Percentiles rank a stretch among this genome's conserved stretches.
Conservation (phyloP, 2,329 filamentous ascomycete genomes). For the Paecilomyces niveus region DNA sequence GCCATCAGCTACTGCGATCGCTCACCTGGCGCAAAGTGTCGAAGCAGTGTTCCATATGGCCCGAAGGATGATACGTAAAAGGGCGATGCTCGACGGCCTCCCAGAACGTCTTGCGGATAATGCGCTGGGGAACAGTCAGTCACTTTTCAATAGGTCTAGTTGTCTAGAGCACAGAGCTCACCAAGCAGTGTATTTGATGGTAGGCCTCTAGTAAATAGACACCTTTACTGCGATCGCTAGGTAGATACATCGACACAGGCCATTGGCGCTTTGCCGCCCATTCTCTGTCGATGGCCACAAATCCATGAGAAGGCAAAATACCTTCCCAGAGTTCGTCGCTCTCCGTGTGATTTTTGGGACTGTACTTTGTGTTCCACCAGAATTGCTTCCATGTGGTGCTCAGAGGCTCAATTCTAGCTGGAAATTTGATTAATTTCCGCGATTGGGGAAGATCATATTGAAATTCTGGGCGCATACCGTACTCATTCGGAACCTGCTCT, state of each 20-base stretch:
- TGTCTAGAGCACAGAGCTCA: not conserved
- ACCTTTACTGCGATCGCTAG: conserved; percentile 8
- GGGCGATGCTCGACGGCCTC: conserved; percentile 2
- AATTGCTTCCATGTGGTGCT: not conserved
- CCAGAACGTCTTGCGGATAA: conserved; percentile 10
- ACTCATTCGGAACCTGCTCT: not conserved
- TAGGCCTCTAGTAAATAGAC: conserved; percentile 14
- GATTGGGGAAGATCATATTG: not conserved
- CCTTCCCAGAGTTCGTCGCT: conserved; percentile 16
- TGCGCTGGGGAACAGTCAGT: not conserved
- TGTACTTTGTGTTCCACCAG: conserved; percentile 9
- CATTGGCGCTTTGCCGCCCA: conserved; percentile 13
- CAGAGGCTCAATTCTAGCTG: not conserved
- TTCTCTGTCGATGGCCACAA: conserved; percentile 18
- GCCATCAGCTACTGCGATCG: not conserved
- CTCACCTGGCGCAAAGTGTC: conserved; percentile 8
- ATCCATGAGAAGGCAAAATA: conserved; percentile 19
- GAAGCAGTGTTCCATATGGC: conserved; percentile 10
- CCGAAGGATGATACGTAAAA: conserved; percentile 4
- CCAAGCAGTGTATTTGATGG: conserved; percentile 13
- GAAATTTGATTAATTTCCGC: not conserved
- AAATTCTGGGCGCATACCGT: not conserved
- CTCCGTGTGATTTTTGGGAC: conserved; percentile 10
- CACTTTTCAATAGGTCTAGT: not conserved
- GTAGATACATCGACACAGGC: conserved; percentile 13